Evolutionary conservation across 78 protist genomes (phyloP).

Genomic region (Dictyostelium capitatum): DNA sequence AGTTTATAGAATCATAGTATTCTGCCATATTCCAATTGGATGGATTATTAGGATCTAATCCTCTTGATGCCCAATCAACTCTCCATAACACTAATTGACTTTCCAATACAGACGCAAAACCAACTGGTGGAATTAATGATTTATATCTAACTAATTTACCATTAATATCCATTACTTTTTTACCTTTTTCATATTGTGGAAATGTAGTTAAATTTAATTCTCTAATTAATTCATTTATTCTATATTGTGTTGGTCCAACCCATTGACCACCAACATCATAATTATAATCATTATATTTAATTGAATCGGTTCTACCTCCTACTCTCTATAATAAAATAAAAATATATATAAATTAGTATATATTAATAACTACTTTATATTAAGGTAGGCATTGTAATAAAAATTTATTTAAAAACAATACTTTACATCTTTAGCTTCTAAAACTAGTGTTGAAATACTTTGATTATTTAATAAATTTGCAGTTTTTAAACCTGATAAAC

Average conservation of each 20-base stretch:
- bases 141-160: background rate
- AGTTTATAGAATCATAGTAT: conserved; percentile 8
- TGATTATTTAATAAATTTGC: background rate
- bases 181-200: conserved; percentile 61
- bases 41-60: background rate
- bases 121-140: conserved; percentile 4
- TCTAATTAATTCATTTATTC: conserved; percentile 14
- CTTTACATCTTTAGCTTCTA: conserved; percentile 43
- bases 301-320: conserved; percentile 48
- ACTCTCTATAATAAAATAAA: conserved; percentile 14
- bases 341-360: background rate
- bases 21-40: background rate
- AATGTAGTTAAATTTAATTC: conserved; percentile 23
- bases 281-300: conserved; percentile 6
- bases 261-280: conserved; percentile 77
- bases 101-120: background rate
- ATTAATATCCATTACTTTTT: conserved; percentile 25
- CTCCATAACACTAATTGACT: background rate
- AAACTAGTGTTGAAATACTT: background rate
- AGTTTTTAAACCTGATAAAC: conserved; percentile 43
- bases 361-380: background rate
- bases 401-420: background rate
- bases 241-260: conserved; percentile 50
- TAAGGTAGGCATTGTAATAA: too few relatives aligned
- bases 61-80: background rate